Evolutionary conservation across 202 grass and related monocot genomes (phyloP).

Genomic region (Panicum hallii): DNA sequence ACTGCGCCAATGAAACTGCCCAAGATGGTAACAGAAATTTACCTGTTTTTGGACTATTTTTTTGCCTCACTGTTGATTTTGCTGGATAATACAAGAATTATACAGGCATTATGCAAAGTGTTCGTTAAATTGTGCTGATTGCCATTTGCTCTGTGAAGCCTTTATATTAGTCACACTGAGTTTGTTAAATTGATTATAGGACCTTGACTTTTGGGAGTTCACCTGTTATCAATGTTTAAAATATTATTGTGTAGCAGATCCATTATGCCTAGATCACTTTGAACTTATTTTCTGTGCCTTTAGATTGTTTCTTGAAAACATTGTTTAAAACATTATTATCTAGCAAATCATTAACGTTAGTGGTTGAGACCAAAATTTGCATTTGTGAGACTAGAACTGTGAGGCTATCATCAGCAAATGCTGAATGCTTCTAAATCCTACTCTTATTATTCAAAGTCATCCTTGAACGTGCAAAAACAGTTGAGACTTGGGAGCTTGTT

Average conservation of each 20-base stretch:
- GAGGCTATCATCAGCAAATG: not conserved
- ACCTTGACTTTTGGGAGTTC: conserved; percentile 20
- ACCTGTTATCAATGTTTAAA: conserved; percentile 22
- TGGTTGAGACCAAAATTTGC: conserved; percentile 19
- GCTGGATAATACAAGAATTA: conserved; percentile 13
- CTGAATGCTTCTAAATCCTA: conserved; percentile 17
- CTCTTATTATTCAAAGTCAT: conserved; percentile 10
- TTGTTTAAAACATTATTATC: not conserved
- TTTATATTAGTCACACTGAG: not conserved
- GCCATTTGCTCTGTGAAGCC: not conserved
- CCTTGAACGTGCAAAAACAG: not conserved
- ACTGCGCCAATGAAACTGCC: conserved; percentile 78
- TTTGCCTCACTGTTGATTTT: conserved; percentile 34
- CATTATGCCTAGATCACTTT: not conserved
- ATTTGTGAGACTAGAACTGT: conserved; percentile 10
- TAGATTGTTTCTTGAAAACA: not conserved
- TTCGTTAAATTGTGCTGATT: conserved; percentile 20
- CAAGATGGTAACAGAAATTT: conserved; percentile 65
- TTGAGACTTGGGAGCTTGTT: not conserved
- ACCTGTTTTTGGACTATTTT: not conserved
- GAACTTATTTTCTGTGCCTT: conserved; percentile 17
- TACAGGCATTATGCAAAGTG: not conserved
- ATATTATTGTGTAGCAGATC: not conserved
- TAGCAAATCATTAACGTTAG: not conserved
- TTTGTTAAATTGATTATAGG: conserved; percentile 9